phyloP scores from a whole-genome alignment of 1,139 yeast genomes.

The Lodderomyces pseudojiufengensis region DNA sequence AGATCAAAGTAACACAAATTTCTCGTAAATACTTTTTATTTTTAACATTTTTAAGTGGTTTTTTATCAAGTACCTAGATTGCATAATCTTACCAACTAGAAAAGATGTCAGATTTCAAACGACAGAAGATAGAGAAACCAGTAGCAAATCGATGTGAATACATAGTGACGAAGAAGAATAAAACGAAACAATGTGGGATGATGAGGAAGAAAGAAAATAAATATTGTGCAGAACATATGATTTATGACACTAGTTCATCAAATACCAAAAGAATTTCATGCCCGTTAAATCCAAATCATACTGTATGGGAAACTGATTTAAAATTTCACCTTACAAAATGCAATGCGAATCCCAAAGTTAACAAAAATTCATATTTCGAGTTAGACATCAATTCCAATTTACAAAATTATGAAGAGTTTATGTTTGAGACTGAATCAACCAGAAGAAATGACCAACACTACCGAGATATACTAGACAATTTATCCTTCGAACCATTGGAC shows the following conservation, averaged over 20 bases:
- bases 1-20: background rate
- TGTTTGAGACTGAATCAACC: constrained; percentile 11
- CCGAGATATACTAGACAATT: constrained; percentile 9
- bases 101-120: background rate
- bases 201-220: constrained; percentile 47
- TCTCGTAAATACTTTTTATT: background rate
- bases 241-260: constrained; percentile 13
- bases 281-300: constrained; percentile 73
- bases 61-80: background rate
- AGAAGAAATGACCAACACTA: background rate
- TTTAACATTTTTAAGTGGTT: background rate
- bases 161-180: constrained; percentile 42
- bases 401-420: background rate
- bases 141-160: constrained; percentile 36
- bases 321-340: constrained; percentile 61
- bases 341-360: constrained; percentile 36
- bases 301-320: constrained; percentile 61
- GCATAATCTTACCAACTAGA: background rate
- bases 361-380: constrained; percentile 41
- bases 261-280: constrained; percentile 55
- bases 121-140: constrained; percentile 4
- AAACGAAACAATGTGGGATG: constrained; percentile 54
- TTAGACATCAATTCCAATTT: constrained; percentile 32
- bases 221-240: constrained; percentile 64
- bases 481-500: constrained; percentile 14